Conservation (phyloP, 345 rosid genomes). For the Brassica carinata region DNA sequence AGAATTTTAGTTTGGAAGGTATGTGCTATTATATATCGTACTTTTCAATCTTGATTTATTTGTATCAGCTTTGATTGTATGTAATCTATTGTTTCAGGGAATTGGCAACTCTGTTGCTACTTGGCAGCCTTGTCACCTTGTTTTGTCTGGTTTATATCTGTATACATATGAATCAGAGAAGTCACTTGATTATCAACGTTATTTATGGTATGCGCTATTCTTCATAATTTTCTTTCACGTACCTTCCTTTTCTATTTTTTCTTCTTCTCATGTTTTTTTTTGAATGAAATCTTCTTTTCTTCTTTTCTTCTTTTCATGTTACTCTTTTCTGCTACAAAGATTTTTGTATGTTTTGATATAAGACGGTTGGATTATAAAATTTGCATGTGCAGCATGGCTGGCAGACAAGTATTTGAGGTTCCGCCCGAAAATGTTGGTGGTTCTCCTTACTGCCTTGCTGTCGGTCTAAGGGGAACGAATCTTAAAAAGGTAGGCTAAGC, state of each 20-base stretch:
- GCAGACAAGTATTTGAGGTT: slow-evolving; percentile 86
- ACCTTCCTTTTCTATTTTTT: background rate
- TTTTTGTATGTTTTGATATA: slow-evolving; percentile 28
- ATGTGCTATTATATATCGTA: slow-evolving; percentile 27
- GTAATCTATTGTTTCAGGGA: slow-evolving; percentile 58
- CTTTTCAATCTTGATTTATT: slow-evolving; percentile 30
- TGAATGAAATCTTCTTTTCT: background rate
- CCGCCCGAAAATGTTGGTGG: slow-evolving; percentile 82
- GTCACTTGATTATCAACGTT: slow-evolving; percentile 79
- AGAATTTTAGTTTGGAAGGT: slow-evolving; percentile 97
- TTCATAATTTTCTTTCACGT: slow-evolving; percentile 20
- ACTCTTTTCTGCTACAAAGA: background rate
- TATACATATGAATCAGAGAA: slow-evolving; percentile 81
- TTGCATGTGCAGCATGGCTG: slow-evolving; percentile 78
- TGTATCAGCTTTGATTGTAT: slow-evolving; percentile 21
- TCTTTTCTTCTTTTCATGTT: slow-evolving; percentile 2
- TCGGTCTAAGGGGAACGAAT: slow-evolving; percentile 77
- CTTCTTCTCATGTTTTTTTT: background rate
- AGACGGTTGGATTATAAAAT: slow-evolving; percentile 4
- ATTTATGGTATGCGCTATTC: slow-evolving; percentile 66
- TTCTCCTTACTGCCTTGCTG: slow-evolving; percentile 81
- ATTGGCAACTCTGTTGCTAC: slow-evolving; percentile 91
- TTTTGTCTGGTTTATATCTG: slow-evolving; percentile 81
- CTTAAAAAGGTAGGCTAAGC: slow-evolving; percentile 60
- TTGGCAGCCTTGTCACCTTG: slow-evolving; percentile 93